Evolutionary conservation across 2,329 filamentous ascomycete genomes (phyloP).

Genomic region (Talaromyces rugulosus): DNA sequence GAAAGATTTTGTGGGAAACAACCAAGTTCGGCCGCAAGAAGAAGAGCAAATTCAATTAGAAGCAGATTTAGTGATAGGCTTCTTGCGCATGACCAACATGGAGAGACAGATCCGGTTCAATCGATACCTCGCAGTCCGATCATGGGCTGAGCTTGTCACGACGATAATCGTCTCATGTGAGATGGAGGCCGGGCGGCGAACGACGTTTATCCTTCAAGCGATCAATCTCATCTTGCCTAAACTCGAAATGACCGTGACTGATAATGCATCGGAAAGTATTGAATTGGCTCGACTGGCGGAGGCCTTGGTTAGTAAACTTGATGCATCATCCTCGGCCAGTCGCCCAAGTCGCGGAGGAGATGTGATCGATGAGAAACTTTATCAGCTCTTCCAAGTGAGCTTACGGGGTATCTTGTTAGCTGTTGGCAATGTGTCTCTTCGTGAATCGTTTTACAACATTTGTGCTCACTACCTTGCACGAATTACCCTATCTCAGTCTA

Average conservation of each 20-base stretch:
- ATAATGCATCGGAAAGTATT: constrained; percentile 64
- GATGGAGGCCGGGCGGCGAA: constrained; percentile 66
- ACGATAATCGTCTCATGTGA: constrained; percentile 80
- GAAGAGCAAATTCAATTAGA: constrained; percentile 40
- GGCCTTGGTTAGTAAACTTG: constrained; percentile 52
- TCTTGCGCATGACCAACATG: constrained; percentile 39
- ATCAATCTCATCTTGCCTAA: constrained; percentile 85
- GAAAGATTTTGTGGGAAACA: constrained; percentile 33
- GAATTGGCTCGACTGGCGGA: constrained; percentile 74
- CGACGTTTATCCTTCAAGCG: constrained; percentile 77
- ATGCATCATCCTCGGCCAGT: constrained; percentile 30
- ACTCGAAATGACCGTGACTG: constrained; percentile 70
- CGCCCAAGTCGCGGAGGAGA: constrained; percentile 54
- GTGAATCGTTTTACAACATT: constrained; percentile 86
- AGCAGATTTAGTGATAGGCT: constrained; percentile 32
- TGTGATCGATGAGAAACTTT: constrained; percentile 81
- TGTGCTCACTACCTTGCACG: constrained; percentile 79
- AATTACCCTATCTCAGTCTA: constrained; percentile 48
- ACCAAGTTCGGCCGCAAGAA: constrained; percentile 42
- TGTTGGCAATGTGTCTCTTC: constrained; percentile 64
- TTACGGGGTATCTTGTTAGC: constrained; percentile 74
- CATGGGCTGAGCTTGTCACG: constrained; percentile 81
- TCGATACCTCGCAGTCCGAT: constrained; percentile 66
- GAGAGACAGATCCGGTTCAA: constrained; percentile 31
- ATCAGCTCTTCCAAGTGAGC: constrained; percentile 85